A percentile compares a stretch with the other conserved stretches of the same genome.
Evolutionary conservation across 345 rosid genomes (phyloP).

Genomic region (Odontarrhena argentea): DNA sequence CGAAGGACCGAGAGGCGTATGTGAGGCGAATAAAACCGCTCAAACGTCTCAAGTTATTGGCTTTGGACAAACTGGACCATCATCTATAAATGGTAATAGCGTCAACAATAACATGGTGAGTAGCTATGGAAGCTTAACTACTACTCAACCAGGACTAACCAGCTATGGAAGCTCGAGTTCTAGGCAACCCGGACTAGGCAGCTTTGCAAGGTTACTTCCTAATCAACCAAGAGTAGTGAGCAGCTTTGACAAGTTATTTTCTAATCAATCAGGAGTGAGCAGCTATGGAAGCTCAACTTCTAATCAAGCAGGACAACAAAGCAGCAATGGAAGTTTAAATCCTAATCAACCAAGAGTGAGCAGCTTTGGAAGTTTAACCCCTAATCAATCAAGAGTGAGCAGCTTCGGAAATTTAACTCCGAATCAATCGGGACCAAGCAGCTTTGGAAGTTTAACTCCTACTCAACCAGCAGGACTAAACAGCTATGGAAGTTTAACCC

Average conservation of each 20-base stretch:
- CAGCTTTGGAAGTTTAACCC: background rate
- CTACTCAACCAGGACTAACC: slow-evolving; percentile 6
- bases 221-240: background rate
- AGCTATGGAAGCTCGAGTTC: background rate
- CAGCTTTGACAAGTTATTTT: background rate
- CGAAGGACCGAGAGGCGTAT: slow-evolving; percentile 17
- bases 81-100: background rate
- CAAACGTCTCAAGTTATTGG: slow-evolving; percentile 35
- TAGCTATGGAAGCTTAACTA: slow-evolving; percentile 8
- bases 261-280: background rate
- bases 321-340: background rate
- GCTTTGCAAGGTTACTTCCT: background rate
- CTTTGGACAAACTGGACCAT: slow-evolving; percentile 27
- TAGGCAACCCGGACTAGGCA: background rate
- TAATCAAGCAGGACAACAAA: slow-evolving; percentile 1
- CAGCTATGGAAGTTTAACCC: background rate
- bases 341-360: background rate
- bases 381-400: background rate
- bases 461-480: background rate
- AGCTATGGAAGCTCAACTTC: slow-evolving; percentile 10
- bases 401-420: background rate
- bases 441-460: background rate
- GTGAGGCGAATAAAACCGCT: slow-evolving; percentile 18
- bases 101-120: slow-evolving; percentile 12
- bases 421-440: background rate